Evolutionary conservation across 208 protist genomes (phyloP).

Genomic region (Acanthamoeba royreba): DNA sequence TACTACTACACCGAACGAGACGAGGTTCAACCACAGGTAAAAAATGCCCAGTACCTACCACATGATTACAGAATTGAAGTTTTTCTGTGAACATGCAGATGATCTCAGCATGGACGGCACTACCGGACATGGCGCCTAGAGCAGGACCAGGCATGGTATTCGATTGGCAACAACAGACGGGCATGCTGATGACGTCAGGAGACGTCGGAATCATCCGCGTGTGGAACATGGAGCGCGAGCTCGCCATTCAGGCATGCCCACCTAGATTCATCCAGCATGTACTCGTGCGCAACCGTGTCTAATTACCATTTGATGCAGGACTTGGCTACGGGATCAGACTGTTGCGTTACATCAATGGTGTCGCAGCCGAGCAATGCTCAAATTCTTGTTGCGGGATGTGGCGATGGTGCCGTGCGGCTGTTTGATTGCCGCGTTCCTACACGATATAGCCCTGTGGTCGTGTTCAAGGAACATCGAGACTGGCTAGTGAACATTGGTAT

Average conservation of each 20-base stretch:
- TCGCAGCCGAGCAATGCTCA: constrained; percentile 9
- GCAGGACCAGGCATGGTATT: constrained; percentile 45
- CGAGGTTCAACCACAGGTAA: not conserved
- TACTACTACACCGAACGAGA: constrained; percentile 24
- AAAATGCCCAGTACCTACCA: no score
- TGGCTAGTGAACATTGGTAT: constrained; percentile 66
- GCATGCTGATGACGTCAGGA: constrained; percentile 50
- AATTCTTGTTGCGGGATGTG: constrained; percentile 61
- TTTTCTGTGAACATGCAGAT: not conserved
- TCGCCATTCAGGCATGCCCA: constrained; percentile 9
- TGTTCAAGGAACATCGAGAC: constrained; percentile 62
- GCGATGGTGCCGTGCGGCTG: constrained; percentile 63
- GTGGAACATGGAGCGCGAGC: constrained; percentile 71
- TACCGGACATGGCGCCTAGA: not conserved
- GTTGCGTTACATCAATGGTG: constrained; percentile 49
- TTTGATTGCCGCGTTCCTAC: constrained; percentile 58
- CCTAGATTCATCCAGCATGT: not conserved
- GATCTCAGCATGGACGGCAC: constrained; percentile 64
- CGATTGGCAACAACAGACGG: constrained; percentile 56
- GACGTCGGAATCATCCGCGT: constrained; percentile 55
- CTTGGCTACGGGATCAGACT: constrained; percentile 50
- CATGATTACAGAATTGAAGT: not conserved
- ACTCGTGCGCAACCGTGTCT: not conserved
- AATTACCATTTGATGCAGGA: no score
- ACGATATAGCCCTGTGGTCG: constrained; percentile 38